Evolutionary conservation across 495 filamentous ascomycete species (phyloP).

Genomic region (Podospora conica): DNA sequence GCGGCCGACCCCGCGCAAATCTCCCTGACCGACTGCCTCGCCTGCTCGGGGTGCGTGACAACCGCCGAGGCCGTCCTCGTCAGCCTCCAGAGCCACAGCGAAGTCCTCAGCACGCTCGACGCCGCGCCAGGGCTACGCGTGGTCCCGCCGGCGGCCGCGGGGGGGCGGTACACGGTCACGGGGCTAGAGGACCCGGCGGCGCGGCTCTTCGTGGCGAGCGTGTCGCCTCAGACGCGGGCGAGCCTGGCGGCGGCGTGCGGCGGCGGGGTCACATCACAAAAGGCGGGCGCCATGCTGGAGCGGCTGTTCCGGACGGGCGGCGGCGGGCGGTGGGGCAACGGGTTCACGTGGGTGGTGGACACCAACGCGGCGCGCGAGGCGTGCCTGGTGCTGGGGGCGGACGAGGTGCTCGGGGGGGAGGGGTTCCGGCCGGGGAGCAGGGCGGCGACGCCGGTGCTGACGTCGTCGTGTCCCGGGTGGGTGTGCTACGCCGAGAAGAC

Average conservation of each 20-base stretch:
- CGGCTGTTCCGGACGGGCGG: slow-evolving; percentile 69
- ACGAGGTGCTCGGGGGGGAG: slow-evolving; percentile 53
- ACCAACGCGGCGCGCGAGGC: slow-evolving; percentile 75
- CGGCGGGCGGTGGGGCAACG: slow-evolving; percentile 64
- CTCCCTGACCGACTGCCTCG: slow-evolving; percentile 93
- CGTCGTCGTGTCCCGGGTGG: slow-evolving; percentile 93
- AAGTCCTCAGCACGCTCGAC: slow-evolving; percentile 80
- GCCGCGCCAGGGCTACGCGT: slow-evolving; percentile 49
- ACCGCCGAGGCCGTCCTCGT: slow-evolving; percentile 94
- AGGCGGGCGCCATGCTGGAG: slow-evolving; percentile 75
- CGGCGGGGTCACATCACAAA: slow-evolving; percentile 60
- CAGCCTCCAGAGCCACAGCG: slow-evolving; percentile 81
- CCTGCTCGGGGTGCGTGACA: slow-evolving; percentile 95
- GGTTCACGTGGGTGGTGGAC: slow-evolving; percentile 82
- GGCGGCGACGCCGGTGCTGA: slow-evolving; percentile 64
- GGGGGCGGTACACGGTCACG: slow-evolving; percentile 21
- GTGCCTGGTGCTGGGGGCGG: slow-evolving; percentile 70
- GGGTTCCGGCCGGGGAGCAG: slow-evolving; percentile 15
- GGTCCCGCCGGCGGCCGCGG: slow-evolving; percentile 13
- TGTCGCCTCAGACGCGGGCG: slow-evolving; percentile 84
- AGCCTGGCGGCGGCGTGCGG: slow-evolving; percentile 80
- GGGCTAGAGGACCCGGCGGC: slow-evolving; percentile 40
- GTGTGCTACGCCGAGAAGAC: slow-evolving; percentile 98
- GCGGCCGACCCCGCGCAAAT: slow-evolving; percentile 62
- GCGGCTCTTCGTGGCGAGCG: slow-evolving; percentile 79